phyloP scores from a whole-genome alignment of 768 basidiomycete genomes.

The Pisolithus sp. region DNA sequence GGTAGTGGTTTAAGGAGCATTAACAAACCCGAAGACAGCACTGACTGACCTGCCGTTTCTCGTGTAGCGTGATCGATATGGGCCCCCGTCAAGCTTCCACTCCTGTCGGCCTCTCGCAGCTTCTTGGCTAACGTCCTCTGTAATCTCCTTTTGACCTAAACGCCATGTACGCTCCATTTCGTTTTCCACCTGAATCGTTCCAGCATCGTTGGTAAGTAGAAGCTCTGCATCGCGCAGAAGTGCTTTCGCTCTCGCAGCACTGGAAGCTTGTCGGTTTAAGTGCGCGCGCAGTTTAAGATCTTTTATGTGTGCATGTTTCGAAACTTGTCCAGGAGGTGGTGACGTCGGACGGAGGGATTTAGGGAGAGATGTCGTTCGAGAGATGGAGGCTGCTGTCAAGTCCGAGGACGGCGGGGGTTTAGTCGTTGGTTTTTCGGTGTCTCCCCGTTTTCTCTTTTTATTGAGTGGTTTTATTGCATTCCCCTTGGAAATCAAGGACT shows the following conservation, averaged over 20 bases:
- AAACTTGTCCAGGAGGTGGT: constrained; percentile 40
- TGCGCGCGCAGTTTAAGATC: constrained; percentile 74
- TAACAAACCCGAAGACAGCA: too few relatives aligned
- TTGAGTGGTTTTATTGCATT: constrained; percentile 46
- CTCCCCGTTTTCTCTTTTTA: constrained; percentile 36
- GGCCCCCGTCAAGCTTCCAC: constrained; percentile 78
- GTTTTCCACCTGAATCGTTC: constrained; percentile 68
- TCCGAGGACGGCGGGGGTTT: constrained; percentile 32
- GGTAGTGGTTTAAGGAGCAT: neutral
- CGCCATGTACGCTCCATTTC: constrained; percentile 89
- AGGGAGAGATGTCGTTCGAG: constrained; percentile 54
- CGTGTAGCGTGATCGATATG: constrained; percentile 80
- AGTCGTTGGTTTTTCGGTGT: constrained; percentile 14
- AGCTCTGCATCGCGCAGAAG: constrained; percentile 67
- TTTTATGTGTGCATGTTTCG: constrained; percentile 54
- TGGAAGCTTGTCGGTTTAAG: constrained; percentile 54
- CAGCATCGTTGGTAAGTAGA: constrained; percentile 62
- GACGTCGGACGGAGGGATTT: constrained; percentile 56
- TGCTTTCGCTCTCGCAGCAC: constrained; percentile 54
- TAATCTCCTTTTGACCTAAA: constrained; percentile 75
- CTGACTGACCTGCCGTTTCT: constrained; percentile 81
- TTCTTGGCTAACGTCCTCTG: constrained; percentile 58
- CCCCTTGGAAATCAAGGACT: constrained; percentile 66
- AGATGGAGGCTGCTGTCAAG: constrained; percentile 51
- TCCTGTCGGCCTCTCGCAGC: constrained; percentile 72